Evolutionary conservation across 2,329 filamentous ascomycete species (phyloP).

Genomic region (Paraconiothyrium brasiliense): DNA sequence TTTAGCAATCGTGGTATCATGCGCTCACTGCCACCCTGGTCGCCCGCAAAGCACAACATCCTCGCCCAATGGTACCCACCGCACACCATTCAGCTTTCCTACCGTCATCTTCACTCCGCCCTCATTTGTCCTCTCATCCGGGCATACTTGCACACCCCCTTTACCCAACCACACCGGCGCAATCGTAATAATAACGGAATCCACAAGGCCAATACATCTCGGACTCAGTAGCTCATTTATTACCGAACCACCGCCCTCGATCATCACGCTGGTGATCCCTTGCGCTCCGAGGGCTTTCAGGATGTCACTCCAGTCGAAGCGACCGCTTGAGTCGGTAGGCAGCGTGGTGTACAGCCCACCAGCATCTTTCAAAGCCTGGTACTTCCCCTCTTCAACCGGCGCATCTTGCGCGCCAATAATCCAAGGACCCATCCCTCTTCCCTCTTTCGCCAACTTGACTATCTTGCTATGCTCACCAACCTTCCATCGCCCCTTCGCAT

Average conservation of each 20-base stretch:
- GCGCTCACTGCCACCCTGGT: slow-evolving; percentile 43
- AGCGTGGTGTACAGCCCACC: slow-evolving; percentile 39
- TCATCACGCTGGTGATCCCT: slow-evolving; percentile 82
- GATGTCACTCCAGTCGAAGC: slow-evolving; percentile 67
- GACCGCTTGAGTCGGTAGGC: neutral
- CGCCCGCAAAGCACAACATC: slow-evolving; percentile 84
- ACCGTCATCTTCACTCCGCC: slow-evolving; percentile 64
- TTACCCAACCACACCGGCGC: slow-evolving; percentile 90
- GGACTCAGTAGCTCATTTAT: slow-evolving; percentile 82
- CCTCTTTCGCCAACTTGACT: slow-evolving; percentile 69
- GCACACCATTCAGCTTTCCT: slow-evolving; percentile 71
- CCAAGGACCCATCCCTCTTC: slow-evolving; percentile 77
- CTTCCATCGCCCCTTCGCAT: slow-evolving; percentile 79
- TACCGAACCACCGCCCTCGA: slow-evolving; percentile 85
- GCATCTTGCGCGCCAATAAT: slow-evolving; percentile 54
- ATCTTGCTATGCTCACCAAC: slow-evolving; percentile 70
- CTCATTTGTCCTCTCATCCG: slow-evolving; percentile 64
- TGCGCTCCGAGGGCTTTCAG: slow-evolving; percentile 66
- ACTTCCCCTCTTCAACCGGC: slow-evolving; percentile 24
- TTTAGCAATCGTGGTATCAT: neutral
- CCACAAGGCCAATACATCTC: slow-evolving; percentile 68
- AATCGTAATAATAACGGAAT: slow-evolving; percentile 86
- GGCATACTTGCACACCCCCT: slow-evolving; percentile 82
- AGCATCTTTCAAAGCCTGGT: slow-evolving; percentile 45
- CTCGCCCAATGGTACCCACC: slow-evolving; percentile 81